phyloP scores from a whole-genome alignment of 768 basidiomycete species.

The Pisolithus microcarpus region DNA sequence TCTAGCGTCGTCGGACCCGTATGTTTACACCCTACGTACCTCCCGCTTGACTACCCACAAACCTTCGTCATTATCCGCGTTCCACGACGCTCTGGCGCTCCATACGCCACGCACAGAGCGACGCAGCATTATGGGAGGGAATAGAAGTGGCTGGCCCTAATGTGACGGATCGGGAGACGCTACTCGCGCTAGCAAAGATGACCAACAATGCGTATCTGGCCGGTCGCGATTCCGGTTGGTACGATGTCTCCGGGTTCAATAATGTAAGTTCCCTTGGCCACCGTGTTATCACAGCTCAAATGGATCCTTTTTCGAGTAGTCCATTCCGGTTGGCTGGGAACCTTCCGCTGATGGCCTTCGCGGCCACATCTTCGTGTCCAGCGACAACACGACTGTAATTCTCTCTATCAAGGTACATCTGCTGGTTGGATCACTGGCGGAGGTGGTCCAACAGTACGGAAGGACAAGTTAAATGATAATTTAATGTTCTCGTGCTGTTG shows the following conservation, averaged over 20 bases:
- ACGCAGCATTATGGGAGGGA: constrained; percentile 53
- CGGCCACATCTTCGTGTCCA: constrained; percentile 84
- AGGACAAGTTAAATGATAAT: constrained; percentile 94
- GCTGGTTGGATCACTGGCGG: constrained; percentile 58
- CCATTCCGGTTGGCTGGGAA: constrained; percentile 82
- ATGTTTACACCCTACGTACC: constrained; percentile 38
- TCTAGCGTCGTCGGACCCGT: constrained; percentile 18
- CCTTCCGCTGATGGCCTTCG: constrained; percentile 84
- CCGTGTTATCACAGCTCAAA: not conserved
- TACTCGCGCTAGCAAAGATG: constrained; percentile 84
- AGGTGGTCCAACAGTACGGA: constrained; percentile 76
- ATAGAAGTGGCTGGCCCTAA: constrained; percentile 65
- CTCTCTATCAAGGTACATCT: constrained; percentile 90
- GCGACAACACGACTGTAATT: constrained; percentile 79
- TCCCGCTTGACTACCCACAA: constrained; percentile 34
- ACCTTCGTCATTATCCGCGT: constrained; percentile 37
- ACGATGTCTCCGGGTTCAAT: constrained; percentile 62
- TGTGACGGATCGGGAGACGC: constrained; percentile 59
- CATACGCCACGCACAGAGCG: constrained; percentile 33
- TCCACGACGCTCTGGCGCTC: constrained; percentile 29
- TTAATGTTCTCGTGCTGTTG: constrained; percentile 96
- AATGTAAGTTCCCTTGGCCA: constrained; percentile 30
- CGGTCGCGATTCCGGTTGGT: constrained; percentile 58
- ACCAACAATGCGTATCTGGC: constrained; percentile 72
- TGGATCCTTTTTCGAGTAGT: constrained; percentile 28